phyloP scores from a whole-genome alignment of 805 yeast genomes.

The Metahyphopichia silvanorum region DNA sequence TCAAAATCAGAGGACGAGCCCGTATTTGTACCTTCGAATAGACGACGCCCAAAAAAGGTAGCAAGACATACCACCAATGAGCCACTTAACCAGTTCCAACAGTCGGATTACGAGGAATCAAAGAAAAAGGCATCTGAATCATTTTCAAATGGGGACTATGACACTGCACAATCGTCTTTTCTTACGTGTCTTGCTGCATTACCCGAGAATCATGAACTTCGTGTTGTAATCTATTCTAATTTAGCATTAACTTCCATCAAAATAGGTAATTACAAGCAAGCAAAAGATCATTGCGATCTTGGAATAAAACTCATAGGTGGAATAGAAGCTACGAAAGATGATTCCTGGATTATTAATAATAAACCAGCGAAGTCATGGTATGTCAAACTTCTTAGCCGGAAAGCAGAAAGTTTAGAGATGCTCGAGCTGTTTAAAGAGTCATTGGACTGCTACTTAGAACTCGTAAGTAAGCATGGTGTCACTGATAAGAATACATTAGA shows the following conservation, averaged over 20 bases:
- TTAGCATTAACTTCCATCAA: slow-evolving; percentile 61
- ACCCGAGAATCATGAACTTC: slow-evolving; percentile 61
- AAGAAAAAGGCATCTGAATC: slow-evolving; percentile 57
- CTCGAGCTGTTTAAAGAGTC: slow-evolving; percentile 69
- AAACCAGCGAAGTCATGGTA: slow-evolving; percentile 67
- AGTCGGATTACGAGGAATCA: slow-evolving; percentile 43
- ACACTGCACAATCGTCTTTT: slow-evolving; percentile 60
- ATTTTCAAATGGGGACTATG: slow-evolving; percentile 81
- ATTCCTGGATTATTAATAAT: slow-evolving; percentile 35
- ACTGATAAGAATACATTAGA: slow-evolving; percentile 65
- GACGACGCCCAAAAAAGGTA: slow-evolving; percentile 16
- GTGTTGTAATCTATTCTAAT: slow-evolving; percentile 72
- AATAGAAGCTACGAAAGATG: slow-evolving; percentile 22
- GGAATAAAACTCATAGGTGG: slow-evolving; percentile 40
- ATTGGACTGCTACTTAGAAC: slow-evolving; percentile 52
- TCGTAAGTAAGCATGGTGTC: slow-evolving; percentile 63
- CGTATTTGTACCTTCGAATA: slow-evolving; percentile 19
- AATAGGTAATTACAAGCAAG: slow-evolving; percentile 63
- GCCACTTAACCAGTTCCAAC: slow-evolving; percentile 36
- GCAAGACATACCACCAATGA: slow-evolving; percentile 6
- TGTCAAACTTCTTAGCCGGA: slow-evolving; percentile 62
- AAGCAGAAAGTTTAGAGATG: slow-evolving; percentile 84
- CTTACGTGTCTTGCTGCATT: slow-evolving; percentile 46
- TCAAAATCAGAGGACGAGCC: slow-evolving; percentile 11
- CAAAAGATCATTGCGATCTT: slow-evolving; percentile 42